phyloP scores from a whole-genome alignment of 208 protist species.

The Angomonas desouzai region DNA sequence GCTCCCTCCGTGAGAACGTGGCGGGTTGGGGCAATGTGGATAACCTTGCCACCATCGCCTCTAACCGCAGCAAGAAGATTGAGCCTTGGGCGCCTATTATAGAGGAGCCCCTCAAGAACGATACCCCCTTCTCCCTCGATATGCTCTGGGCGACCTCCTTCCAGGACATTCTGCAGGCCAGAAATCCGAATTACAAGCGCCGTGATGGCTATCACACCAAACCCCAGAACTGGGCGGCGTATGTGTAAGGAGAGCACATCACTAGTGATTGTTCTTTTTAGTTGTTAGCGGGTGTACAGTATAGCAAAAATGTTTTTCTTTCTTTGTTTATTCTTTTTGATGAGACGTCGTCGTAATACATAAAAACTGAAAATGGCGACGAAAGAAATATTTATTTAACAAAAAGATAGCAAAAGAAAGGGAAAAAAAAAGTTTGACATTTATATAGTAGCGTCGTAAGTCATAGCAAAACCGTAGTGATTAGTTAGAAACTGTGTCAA shows the following conservation, averaged over 20 bases:
- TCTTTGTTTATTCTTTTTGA: conserved; percentile 6
- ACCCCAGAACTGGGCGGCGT: conserved; percentile 77
- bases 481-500: not conserved
- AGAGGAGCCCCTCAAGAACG: conserved; percentile 81
- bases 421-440: not conserved
- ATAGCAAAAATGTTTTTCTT: conserved; percentile 9
- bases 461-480: not conserved
- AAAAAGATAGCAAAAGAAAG: conserved; percentile 21
- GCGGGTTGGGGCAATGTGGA: conserved; percentile 78
- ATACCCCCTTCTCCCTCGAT: conserved; percentile 87
- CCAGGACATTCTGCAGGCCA: conserved; percentile 82
- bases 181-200: conserved; percentile 75
- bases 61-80: conserved; percentile 75
- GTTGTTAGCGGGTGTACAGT: conserved; percentile 4
- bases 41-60: conserved; percentile 57
- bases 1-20: conserved; percentile 70
- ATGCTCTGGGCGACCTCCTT: conserved; percentile 88
- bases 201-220: conserved; percentile 86
- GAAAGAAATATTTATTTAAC: too few species aligned
- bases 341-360: too few species aligned
- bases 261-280: conserved; percentile 15
- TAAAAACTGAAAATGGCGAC: too few species aligned
- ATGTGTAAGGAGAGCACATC: conserved; percentile 32
- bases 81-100: conserved; percentile 88
- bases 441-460: not conserved